Conservation (phyloP, 371 early-diverging fungal species). For the Coemansia sp. region DNA sequence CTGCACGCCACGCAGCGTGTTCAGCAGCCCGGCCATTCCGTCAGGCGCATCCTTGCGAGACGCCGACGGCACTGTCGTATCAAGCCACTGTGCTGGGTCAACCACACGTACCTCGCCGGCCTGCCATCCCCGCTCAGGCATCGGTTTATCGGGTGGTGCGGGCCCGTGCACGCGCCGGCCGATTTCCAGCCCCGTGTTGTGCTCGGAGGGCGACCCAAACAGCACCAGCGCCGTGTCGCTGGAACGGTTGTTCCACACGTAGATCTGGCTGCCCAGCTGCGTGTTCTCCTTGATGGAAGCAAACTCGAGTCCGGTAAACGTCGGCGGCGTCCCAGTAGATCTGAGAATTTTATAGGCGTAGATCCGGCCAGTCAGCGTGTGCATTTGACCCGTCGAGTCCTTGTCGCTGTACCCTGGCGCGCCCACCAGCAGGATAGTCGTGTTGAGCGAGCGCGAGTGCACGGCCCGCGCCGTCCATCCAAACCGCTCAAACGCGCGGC, state of each 20-base stretch:
- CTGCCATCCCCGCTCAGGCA: slow-evolving; percentile 45
- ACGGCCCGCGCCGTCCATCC: slow-evolving; percentile 43
- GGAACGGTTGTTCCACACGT: slow-evolving; percentile 19
- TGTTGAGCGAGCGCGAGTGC: slow-evolving; percentile 2
- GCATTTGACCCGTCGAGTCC: background rate
- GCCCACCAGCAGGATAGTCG: slow-evolving; percentile 38
- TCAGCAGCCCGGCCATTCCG: slow-evolving; percentile 25
- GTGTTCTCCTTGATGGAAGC: slow-evolving; percentile 19
- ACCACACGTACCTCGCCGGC: slow-evolving; percentile 45
- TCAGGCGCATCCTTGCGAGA: background rate
- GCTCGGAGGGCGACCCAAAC: slow-evolving; percentile 46
- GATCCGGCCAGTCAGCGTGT: slow-evolving; percentile 27
- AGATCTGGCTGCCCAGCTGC: slow-evolving; percentile 46
- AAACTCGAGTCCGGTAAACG: slow-evolving; percentile 21
- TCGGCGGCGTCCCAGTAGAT: background rate
- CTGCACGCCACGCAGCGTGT: slow-evolving; percentile 33
- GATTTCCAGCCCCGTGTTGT: slow-evolving; percentile 2
- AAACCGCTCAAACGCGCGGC: slow-evolving; percentile 53
- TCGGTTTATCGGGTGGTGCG: slow-evolving; percentile 2
- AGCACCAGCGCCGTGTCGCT: slow-evolving; percentile 16
- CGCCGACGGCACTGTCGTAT: background rate
- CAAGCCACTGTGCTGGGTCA: slow-evolving; percentile 22
- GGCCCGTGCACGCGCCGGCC: background rate
- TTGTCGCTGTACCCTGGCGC: slow-evolving; percentile 37
- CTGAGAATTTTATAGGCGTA: slow-evolving; percentile 22